Base-by-base conservation (phyloP, 768 basidiomycete species). In the Cystofilobasidium capitatum region DNA sequence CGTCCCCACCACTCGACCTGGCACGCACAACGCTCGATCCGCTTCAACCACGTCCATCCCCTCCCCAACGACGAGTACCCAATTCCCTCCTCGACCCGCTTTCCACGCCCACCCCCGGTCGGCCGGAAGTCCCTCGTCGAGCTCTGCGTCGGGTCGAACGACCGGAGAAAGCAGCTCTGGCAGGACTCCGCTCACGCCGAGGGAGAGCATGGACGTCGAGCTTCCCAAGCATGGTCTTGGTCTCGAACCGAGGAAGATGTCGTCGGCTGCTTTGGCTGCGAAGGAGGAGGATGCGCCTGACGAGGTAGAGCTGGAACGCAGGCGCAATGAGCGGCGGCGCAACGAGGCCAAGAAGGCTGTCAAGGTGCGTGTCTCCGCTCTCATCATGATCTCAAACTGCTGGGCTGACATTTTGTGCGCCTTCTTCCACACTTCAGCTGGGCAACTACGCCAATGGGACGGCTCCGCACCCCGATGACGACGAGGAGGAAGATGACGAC, bases 281-380 rank as follows among this genome's bases (percentile, higher is more conserved):
- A 54, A 40, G 37, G 37, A 24, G 22, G 63, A 55, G 9, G 49
- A 40, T n/a, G 37, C 39, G 33, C 36, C 45, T 0, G 66, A 68
- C 13, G 66, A 68, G 40, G 62, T 44, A 9, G 66, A 68, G 66
- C 24, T 45, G 24, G 49, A 47, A 16, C 42, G 54, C 24, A 54
- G 55, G 42, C 24, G 66, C 39, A 68, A 68, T 29, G 66, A 68
- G 66, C 36, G 66, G 20, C 37, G 66, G 22, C n/a, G 66, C 13
- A 61, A 61, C 39, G 66, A 68, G 45, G 66, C 66, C 14, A 62
- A 51, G 55, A 68, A 68, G 22, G 66, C 66, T 20, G 61, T 68
- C n/a, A 49, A 68, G 60, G 66, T 68, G 13, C 37, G 66, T 39
- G 10, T n/a, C 58, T 44, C 14, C n/a, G n/a, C n/a, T 10, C 63